Percentiles rank a stretch among this genome's conserved stretches.
Conservation (phyloP, 2,329 filamentous ascomycete genomes). For the Phaeomoniella chlamydospora region DNA sequence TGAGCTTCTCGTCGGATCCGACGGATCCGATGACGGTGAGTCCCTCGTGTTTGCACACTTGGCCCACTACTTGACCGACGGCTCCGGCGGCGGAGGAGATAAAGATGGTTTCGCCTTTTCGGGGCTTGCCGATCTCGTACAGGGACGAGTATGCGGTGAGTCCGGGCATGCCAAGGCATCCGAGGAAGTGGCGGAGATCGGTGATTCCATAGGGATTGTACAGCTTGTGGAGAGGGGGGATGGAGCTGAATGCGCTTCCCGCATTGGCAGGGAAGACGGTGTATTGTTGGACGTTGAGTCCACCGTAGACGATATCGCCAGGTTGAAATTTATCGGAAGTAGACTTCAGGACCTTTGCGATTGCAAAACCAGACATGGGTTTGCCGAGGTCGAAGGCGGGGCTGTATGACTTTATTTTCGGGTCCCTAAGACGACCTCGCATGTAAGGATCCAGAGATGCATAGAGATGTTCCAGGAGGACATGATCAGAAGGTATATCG, state of each 20-base stretch:
- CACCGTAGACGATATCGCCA: slow-evolving; percentile 45
- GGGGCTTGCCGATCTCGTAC: slow-evolving; percentile 52
- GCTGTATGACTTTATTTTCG: slow-evolving; percentile 47
- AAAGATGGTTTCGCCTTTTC: slow-evolving; percentile 60
- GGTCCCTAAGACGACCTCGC: slow-evolving; percentile 55
- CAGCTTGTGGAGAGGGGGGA: slow-evolving; percentile 37
- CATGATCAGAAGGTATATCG: slow-evolving; percentile 37
- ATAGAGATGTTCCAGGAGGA: slow-evolving; percentile 53
- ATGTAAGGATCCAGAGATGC: slow-evolving; percentile 66
- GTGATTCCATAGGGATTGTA: slow-evolving; percentile 48
- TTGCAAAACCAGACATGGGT: slow-evolving; percentile 42
- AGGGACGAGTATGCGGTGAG: slow-evolving; percentile 53
- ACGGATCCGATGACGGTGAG: slow-evolving; percentile 58
- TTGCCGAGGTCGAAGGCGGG: slow-evolving; percentile 42
- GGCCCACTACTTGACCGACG: slow-evolving; percentile 61
- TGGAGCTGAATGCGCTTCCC: slow-evolving; percentile 50
- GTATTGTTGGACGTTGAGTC: slow-evolving; percentile 15
- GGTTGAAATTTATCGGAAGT: slow-evolving; percentile 41
- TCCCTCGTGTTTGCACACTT: slow-evolving; percentile 59
- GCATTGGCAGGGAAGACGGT: slow-evolving; percentile 4
- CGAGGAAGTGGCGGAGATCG: slow-evolving; percentile 50
- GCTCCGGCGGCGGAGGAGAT: slow-evolving; percentile 58
- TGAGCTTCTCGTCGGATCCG: slow-evolving; percentile 57
- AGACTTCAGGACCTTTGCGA: slow-evolving; percentile 53
- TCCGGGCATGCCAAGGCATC: slow-evolving; percentile 56